Conservation (phyloP, 768 basidiomycete species). For the Boletus bicolor region DNA sequence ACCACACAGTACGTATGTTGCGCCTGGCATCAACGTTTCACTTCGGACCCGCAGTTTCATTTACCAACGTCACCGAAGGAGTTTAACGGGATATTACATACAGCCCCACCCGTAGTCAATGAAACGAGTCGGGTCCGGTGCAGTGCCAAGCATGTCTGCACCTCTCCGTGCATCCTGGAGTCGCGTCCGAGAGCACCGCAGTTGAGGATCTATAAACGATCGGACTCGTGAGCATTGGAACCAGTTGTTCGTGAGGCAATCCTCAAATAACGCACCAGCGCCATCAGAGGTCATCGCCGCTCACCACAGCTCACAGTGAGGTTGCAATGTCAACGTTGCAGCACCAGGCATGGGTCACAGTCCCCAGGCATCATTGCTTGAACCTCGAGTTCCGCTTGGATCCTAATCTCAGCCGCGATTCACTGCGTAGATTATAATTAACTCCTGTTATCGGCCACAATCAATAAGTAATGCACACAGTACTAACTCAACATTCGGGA, state of each 20-base stretch:
- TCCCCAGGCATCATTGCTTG: background rate
- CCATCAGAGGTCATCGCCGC: background rate
- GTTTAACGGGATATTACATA: background rate
- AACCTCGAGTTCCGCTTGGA: background rate
- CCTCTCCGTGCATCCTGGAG: constrained; percentile 3
- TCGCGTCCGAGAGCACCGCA: constrained; percentile 6
- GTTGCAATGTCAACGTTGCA: background rate
- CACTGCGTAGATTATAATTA: background rate
- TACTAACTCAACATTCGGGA: background rate
- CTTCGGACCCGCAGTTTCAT: constrained; percentile 22
- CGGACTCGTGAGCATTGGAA: background rate
- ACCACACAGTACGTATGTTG: constrained; percentile 14
- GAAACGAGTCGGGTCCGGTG: constrained; percentile 19
- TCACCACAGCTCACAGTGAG: background rate
- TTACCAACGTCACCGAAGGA: background rate
- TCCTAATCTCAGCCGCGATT: background rate
- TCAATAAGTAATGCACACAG: background rate
- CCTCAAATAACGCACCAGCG: background rate
- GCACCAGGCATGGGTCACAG: background rate
- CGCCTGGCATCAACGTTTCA: constrained; percentile 10
- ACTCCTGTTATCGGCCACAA: background rate
- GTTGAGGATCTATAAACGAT: constrained; percentile 1
- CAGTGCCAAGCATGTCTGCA: constrained; percentile 6
- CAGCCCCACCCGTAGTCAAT: background rate
- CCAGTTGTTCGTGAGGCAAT: constrained; percentile 2